Evolutionary conservation across 2,329 filamentous ascomycete species (phyloP).

Genomic region (Cadophora luteo-olivacea): DNA sequence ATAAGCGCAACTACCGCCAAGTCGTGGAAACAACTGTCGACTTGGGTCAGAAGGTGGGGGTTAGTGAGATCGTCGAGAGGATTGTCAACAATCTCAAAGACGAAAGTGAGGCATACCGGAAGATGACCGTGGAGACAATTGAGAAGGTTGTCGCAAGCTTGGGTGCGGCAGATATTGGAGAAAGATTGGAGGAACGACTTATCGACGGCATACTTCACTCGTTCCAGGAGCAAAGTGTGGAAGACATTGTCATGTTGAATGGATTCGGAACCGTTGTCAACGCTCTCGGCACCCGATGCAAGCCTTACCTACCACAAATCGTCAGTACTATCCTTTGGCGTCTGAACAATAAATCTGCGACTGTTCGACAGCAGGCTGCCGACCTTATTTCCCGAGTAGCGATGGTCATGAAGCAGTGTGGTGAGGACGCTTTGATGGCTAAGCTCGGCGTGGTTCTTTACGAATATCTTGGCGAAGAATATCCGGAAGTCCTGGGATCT

Average conservation of each 20-base stretch:
- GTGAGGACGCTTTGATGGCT: conserved; percentile 93
- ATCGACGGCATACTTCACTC: conserved; percentile 95
- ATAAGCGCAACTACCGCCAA: conserved; percentile 97
- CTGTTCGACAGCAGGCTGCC: conserved; percentile 94
- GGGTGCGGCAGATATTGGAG: conserved; percentile 91
- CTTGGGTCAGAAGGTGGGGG: conserved; percentile 96
- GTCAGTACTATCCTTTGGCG: conserved; percentile 96
- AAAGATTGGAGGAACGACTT: conserved; percentile 89
- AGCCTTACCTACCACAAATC: conserved; percentile 95
- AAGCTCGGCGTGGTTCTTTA: conserved; percentile 95
- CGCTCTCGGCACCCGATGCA: conserved; percentile 89
- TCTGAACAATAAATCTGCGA: conserved; percentile 96
- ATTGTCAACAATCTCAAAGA: conserved; percentile 97
- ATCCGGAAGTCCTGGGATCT: conserved; percentile 95
- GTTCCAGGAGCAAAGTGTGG: conserved; percentile 97
- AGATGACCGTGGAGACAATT: conserved; percentile 98
- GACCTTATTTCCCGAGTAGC: conserved; percentile 97
- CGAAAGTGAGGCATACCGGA: conserved; percentile 95
- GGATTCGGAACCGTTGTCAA: conserved; percentile 98
- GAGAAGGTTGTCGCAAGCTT: conserved; percentile 95
- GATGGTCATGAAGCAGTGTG: conserved; percentile 99
- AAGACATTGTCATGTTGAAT: conserved; percentile 95
- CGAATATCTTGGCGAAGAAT: conserved; percentile 98
- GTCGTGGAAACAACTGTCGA: conserved; percentile 98
- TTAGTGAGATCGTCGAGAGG: conserved; percentile 90